Conservation (phyloP, 2,329 filamentous ascomycete genomes). For the Exophiala spinifera region DNA sequence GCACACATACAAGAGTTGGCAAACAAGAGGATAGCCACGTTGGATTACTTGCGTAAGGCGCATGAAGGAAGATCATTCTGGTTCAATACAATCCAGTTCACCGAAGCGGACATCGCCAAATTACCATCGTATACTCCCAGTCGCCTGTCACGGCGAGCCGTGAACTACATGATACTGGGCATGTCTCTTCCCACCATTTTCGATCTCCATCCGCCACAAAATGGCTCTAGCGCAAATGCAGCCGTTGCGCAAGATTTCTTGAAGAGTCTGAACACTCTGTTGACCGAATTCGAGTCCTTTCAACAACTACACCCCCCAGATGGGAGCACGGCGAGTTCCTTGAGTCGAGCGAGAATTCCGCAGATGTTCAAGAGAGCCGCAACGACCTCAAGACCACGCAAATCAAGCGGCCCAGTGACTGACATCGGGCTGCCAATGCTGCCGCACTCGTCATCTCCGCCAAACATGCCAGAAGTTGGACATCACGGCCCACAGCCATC, state of each 20-base stretch:
- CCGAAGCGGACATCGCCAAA: slow-evolving; percentile 71
- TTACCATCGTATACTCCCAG: slow-evolving; percentile 83
- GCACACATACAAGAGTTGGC: slow-evolving; percentile 77
- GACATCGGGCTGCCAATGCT: slow-evolving; percentile 56
- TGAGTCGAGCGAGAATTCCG: slow-evolving; percentile 74
- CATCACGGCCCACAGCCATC: slow-evolving; percentile 24
- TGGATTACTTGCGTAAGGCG: slow-evolving; percentile 92
- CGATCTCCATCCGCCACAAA: slow-evolving; percentile 56
- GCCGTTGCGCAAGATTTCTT: slow-evolving; percentile 76
- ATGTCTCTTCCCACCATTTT: slow-evolving; percentile 86
- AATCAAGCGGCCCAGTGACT: slow-evolving; percentile 47
- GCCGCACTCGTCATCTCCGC: slow-evolving; percentile 17
- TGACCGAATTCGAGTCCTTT: slow-evolving; percentile 91
- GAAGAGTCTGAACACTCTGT: slow-evolving; percentile 75
- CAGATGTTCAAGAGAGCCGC: slow-evolving; percentile 74
- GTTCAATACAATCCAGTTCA: slow-evolving; percentile 96
- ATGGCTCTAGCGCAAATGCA: slow-evolving; percentile 56
- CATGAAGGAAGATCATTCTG: slow-evolving; percentile 94
- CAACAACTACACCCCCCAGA: slow-evolving; percentile 81
- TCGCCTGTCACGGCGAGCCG: slow-evolving; percentile 83
- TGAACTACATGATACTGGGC: slow-evolving; percentile 88
- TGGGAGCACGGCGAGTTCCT: slow-evolving; percentile 63
- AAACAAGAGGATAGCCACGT: slow-evolving; percentile 86
- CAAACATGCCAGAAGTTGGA: slow-evolving; percentile 19
- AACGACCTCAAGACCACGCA: slow-evolving; percentile 53